Evolutionary conservation across 169 alveolate genomes (phyloP).

Genomic region (Plasmodium fragile): DNA sequence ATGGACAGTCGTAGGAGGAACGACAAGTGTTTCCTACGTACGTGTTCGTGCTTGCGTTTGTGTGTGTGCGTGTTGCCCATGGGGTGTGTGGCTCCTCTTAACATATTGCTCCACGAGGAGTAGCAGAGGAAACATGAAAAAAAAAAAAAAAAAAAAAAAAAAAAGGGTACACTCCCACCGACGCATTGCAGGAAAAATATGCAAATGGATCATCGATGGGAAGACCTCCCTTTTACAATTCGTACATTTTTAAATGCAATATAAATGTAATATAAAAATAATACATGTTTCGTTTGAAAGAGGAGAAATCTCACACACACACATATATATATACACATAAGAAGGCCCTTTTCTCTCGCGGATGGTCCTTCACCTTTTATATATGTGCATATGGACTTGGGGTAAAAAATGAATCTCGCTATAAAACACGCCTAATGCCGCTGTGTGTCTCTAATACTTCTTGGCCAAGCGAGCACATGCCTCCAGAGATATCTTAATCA

Average conservation of each 20-base stretch:
- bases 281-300: not conserved
- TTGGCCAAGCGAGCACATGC: slow-evolving; percentile 38
- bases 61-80: not conserved
- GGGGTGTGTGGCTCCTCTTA: not conserved
- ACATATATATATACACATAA: too few relatives aligned
- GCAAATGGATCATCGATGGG: not conserved
- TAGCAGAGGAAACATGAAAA: not conserved
- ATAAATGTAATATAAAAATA: not conserved
- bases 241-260: not conserved
- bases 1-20: not conserved
- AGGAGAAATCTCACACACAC: not conserved
- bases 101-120: not conserved
- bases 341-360: not conserved
- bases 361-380: not conserved
- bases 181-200: not conserved
- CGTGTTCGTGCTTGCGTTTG: not conserved
- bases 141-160: slow-evolving; percentile 6
- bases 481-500: slow-evolving; percentile 38
- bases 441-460: slow-evolving; percentile 6
- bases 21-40: not conserved
- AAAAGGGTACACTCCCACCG: not conserved
- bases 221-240: not conserved
- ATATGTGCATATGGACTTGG: not conserved
- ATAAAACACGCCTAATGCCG: too few relatives aligned
- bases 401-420: not conserved